Conservation (phyloP, 768 basidiomycete genomes). For the Tricholoma saponaceum region DNA sequence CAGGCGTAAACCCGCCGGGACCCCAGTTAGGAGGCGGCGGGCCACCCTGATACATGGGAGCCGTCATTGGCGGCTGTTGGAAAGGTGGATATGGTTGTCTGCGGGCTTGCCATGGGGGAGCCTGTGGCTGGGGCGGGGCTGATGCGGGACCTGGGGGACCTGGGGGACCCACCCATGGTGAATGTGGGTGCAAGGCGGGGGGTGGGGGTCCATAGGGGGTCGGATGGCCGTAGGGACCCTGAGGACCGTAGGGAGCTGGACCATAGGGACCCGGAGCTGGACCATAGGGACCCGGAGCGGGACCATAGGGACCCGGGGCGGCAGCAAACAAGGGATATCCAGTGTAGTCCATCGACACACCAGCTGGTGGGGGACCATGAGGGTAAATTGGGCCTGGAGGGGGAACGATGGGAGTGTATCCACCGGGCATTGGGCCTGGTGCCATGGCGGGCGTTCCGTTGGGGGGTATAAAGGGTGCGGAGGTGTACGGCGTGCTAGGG, state of each 20-base stretch:
- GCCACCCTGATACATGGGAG: background rate
- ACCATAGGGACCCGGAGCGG: background rate
- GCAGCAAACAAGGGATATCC: slow-evolving; percentile 16
- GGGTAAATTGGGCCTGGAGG: slow-evolving; percentile 12
- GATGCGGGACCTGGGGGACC: background rate
- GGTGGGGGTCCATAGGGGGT: background rate
- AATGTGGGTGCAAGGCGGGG: background rate
- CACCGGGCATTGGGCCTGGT: slow-evolving; percentile 2
- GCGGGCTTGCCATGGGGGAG: background rate
- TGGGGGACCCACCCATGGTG: too few species aligned
- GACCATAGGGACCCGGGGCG: background rate
- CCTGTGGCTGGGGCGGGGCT: background rate
- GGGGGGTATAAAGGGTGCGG: slow-evolving; percentile 33
- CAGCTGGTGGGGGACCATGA: background rate
- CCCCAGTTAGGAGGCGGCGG: background rate
- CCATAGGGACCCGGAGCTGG: background rate
- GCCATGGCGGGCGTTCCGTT: slow-evolving; percentile 16
- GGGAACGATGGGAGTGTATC: slow-evolving; percentile 4
- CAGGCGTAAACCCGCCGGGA: background rate
- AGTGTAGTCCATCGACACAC: slow-evolving; percentile 18
- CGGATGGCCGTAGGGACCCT: background rate
- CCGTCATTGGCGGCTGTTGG: background rate
- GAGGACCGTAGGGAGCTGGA: too few species aligned
- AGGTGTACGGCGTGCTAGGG: slow-evolving; percentile 32
- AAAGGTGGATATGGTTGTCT: slow-evolving; percentile 1